Evolutionary conservation across 2,329 filamentous ascomycete species (phyloP).

Genomic region (Alternaria longipes): DNA sequence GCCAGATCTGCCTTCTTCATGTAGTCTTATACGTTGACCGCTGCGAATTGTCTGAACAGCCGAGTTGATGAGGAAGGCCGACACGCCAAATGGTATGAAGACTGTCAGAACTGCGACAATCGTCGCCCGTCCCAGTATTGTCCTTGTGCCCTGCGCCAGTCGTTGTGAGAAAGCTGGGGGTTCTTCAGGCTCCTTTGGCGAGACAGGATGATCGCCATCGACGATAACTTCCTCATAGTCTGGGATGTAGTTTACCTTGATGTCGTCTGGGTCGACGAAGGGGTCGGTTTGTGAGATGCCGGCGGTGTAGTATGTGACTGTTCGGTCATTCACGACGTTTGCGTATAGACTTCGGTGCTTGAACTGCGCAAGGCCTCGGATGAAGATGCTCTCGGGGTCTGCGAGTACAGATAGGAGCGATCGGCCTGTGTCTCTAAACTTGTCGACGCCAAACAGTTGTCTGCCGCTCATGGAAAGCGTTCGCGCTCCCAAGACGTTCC

Average conservation of each 20-base stretch:
- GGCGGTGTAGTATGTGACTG: conserved; percentile 84
- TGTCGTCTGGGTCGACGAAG: conserved; percentile 71
- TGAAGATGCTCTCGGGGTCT: conserved; percentile 85
- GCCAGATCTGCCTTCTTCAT: conserved; percentile 75
- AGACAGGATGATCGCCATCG: conserved; percentile 70
- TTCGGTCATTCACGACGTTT: conserved; percentile 87
- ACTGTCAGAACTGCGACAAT: conserved; percentile 71
- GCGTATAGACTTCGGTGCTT: conserved; percentile 80
- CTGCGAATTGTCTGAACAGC: conserved; percentile 80
- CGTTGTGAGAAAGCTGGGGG: conserved; percentile 50
- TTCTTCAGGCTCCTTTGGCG: conserved; percentile 53
- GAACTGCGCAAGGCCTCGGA: conserved; percentile 79
- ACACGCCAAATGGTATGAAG: conserved; percentile 77
- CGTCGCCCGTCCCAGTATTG: conserved; percentile 65
- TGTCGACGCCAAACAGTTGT: conserved; percentile 87
- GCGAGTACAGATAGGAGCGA: conserved; percentile 83
- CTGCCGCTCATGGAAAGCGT: conserved; percentile 83
- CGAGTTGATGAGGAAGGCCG: conserved; percentile 78
- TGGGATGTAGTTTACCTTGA: conserved; percentile 76
- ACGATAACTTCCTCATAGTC: conserved; percentile 80
- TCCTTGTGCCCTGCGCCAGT: conserved; percentile 46
- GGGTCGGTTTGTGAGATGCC: conserved; percentile 80
- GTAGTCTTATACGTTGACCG: conserved; percentile 75
- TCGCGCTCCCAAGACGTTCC: conserved; percentile 83
- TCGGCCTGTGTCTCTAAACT: conserved; percentile 82